Base-by-base conservation (phyloP, 2,329 filamentous ascomycete species). In the Fusarium camptoceras region DNA sequence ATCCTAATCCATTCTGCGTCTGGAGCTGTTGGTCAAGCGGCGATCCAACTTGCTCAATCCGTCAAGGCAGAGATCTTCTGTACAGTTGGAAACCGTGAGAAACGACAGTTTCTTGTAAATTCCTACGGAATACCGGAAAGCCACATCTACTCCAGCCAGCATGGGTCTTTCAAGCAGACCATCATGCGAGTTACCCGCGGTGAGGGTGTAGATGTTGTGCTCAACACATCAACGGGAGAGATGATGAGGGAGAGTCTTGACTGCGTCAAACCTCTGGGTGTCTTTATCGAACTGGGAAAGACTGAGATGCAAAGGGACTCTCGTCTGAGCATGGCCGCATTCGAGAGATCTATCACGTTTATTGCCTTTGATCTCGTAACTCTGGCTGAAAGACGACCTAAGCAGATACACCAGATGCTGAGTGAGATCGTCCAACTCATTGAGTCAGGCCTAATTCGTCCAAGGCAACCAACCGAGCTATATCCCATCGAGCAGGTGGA, bases 181-280 rank as follows among this genome's bases (percentile, higher is more conserved):
- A 47, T 59, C 18, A 56, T 57, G 57, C 51, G 18, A 34, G 25
- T 57, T 11, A 59, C 51, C 5, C 20, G 8, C 8, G 31, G 41
- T 4, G 30, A 31, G 10, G 57, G 57, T 12, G 51, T 59, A 5
- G 57, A 59, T 18, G 42, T 31, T 8, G 57, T 59, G 4, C 51
- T 59, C 14, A 47, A 47, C 51, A 47, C 42, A 8, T 59, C 57
- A 2, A 59, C 20, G 0, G 57, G 57, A 11, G 57, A 59, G 31
- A 59, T 47, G 51, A 50, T 59, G 2, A 56, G 51, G 25, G 57
- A 57, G 6, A 59, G 57, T 4, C 51, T 59, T 5, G 57, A 59
- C 8, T 59, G 57, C 7, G 51, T 59, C 20, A 59, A 57, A 4
- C 25, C 10, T 1, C 12, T 59, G 11, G 57, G 57, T 1, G 11